These are phyloP conservation scores for Lipomyces lipofer DNA, from an alignment of 805 yeast species.

Conservation along the genomic window DNA sequence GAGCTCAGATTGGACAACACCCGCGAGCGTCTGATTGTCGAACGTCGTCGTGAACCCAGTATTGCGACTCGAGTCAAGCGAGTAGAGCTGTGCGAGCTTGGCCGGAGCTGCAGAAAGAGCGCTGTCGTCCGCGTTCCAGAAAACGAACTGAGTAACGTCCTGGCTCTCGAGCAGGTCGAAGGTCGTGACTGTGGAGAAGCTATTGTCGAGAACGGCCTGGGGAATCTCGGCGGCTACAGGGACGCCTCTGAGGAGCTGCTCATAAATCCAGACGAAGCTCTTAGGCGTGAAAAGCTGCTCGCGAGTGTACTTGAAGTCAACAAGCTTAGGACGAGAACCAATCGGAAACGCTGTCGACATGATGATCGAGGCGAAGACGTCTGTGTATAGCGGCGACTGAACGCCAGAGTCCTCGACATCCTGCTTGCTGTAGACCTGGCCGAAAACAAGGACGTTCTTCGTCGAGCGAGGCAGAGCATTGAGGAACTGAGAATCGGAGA, in stretches of 20 bases:
- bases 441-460: constrained; percentile 64
- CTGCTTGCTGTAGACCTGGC: constrained; percentile 49
- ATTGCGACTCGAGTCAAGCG: constrained; percentile 53
- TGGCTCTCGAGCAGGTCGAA: constrained; percentile 41
- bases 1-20: constrained; percentile 62
- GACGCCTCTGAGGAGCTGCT: constrained; percentile 29
- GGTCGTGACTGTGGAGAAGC: constrained; percentile 32
- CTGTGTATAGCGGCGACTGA: constrained; percentile 59
- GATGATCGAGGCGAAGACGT: constrained; percentile 71
- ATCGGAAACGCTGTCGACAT: constrained; percentile 36
- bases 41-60: constrained; percentile 62
- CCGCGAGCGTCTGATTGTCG: constrained; percentile 74
- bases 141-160: constrained; percentile 48
- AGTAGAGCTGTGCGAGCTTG: constrained; percentile 65
- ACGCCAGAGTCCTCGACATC: constrained; percentile 38
- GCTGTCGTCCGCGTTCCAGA: constrained; percentile 71
- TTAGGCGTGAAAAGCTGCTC: constrained; percentile 22
- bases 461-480: constrained; percentile 58
- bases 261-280: constrained; percentile 28
- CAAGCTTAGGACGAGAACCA: constrained; percentile 30
- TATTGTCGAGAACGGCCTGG: constrained; percentile 28
- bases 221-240: constrained; percentile 31
- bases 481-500: constrained; percentile 62
- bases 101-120: constrained; percentile 57
- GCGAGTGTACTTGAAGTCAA: constrained; percentile 40